phyloP scores from a whole-genome alignment of 208 protist species.

The Spongospora subterranea region DNA sequence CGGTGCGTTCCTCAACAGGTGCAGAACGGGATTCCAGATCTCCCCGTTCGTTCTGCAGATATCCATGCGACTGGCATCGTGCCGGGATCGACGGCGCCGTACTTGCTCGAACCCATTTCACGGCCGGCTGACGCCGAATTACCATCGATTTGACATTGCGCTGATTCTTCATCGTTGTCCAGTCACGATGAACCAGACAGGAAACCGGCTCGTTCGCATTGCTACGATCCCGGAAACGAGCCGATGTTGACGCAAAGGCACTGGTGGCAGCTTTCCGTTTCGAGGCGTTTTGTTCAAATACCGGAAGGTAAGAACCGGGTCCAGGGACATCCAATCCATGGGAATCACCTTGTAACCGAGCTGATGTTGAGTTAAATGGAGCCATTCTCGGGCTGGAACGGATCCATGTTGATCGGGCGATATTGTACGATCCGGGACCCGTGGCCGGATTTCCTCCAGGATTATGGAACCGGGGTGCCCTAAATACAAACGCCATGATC shows the following conservation, averaged over 20 bases:
- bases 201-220: not conserved
- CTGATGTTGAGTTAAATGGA: conserved; percentile 36
- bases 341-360: not conserved
- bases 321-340: not conserved
- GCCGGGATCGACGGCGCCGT: conserved; percentile 51
- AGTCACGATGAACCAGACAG: not conserved
- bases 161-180: not conserved
- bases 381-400: not conserved
- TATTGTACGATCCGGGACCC: conserved; percentile 40
- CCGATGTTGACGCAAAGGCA: not conserved
- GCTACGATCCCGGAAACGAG: not conserved
- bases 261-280: not conserved
- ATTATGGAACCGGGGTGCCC: not conserved
- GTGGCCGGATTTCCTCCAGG: not conserved
- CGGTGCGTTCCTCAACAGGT: not conserved
- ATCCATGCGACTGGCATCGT: conserved; percentile 25
- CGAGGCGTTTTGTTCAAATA: not conserved
- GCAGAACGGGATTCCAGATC: not conserved
- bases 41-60: not conserved
- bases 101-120: not conserved
- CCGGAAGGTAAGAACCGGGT: conserved; percentile 14
- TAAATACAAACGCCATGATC: conserved; percentile 24
- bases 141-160: no score
- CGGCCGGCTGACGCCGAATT: not conserved
- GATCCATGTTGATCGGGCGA: not conserved